Base-by-base conservation (phyloP, 75 land plant species). In the Chamaecyparis obtusa region DNA sequence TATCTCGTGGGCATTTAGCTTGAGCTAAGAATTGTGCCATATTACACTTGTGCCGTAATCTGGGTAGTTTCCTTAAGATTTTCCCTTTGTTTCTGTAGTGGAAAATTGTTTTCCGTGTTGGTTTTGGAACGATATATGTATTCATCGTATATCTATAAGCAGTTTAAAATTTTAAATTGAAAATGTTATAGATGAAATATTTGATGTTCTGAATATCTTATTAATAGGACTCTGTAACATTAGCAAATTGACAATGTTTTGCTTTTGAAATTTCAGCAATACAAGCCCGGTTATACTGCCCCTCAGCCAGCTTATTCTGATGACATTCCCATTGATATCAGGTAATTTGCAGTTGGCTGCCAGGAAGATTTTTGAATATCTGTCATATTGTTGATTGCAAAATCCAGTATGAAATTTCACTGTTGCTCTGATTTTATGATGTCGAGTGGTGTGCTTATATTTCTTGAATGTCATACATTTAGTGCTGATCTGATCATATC, bases 271-370 rank as follows among this genome's bases (percentile, higher is more conserved):
- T 80, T 94, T 80, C 93, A 96, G 98, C 93, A 92, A 88, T 96
- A 93, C 89, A 93, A 91, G 87, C 91, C 95, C 19, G 95, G 94
- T 10, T 96, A 95, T 81, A 95, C 93, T 32, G 95, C 95, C 7
- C 97, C 94, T 39, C 92, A 89, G 46, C 87, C 95, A 49, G 86
- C 91, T 46, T 91, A 89, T 30, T 83, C 89, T 57, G 92, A 94
- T 51, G 88, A 90, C 37, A 87, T 93, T 60, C 98, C 92, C n/a
- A 86, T 95, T 92, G 92, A 92, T 84, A 90, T 94, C 77, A 96
- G 97, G 98, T 96, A 87, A 82, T 36, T 85, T 54, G 69, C 85
- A 55, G 32, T 39, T 84, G 15, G 13, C 85, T 82, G 49, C 39
- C 44, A 43, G 82, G 46, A 80, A n/a, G 21, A 80, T 32, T 8